Base-by-base conservation (phyloP, 495 filamentous ascomycete genomes). In the Baudoinia panamericana region DNA sequence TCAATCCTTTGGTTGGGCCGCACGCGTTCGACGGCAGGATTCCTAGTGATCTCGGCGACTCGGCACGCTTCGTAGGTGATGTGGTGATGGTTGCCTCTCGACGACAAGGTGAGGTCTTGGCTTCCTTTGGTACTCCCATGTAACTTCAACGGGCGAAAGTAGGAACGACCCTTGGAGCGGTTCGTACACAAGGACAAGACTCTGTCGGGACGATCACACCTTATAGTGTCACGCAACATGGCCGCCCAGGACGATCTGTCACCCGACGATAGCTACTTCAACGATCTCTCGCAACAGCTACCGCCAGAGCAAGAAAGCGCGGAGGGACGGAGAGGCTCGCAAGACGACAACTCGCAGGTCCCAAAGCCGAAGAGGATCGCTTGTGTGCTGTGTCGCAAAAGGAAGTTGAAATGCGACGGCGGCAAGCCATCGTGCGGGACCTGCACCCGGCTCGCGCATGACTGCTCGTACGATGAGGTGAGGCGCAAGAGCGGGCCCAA, bases 401-500 rank as follows among this genome's bases (percentile, higher is more conserved):
- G 90, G 53, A 97, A 97, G 57, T 65, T 97, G 36, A 80, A 82
- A 49, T 84, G 81, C 56, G 78, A 84, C 51, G 79, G 80, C 39
- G 57, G 64, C 30, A 75, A 78, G 45, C 90, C 90, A 10, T 90
- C 81, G 53, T 99, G 90, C 59, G 84, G 80, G 53, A 99, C 88
- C 17, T 99, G 90, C 59, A 75, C 81, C 12, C 70, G 90, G 36
- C 63, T 99, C 39, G 78, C 82, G 26, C 90, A 99, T 63, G 76
- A 77, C 40, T 99, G 90, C 66, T 75, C 82, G 10, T 99, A 95
- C 55, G 90, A 96, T 63, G 90, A 99, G 63, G 79, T 87, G 36
- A 75, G 90, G 56, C 83, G 85, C 64, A 99, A 99, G 70, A 96
- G 90, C 60, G 90, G 90, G 7, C 90, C 90, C 3, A 99, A 96